Conservation (phyloP, 2,329 filamentous ascomycete genomes). For the Lasiodiplodia sp. region DNA sequence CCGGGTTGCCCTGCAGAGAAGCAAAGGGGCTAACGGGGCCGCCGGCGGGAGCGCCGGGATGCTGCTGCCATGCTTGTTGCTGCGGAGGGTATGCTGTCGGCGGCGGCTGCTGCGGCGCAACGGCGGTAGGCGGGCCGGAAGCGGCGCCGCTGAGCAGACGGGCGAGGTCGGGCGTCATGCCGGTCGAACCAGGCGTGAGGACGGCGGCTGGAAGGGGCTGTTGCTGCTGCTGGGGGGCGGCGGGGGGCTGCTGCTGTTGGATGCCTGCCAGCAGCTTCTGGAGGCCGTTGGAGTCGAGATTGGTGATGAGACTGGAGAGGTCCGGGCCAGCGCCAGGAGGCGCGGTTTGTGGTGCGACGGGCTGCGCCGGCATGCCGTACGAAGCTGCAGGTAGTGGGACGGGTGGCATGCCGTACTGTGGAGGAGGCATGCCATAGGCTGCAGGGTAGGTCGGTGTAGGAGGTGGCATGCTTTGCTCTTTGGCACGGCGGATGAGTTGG, state of each 20-base stretch:
- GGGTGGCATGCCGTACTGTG: slow-evolving; percentile 37
- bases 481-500: slow-evolving; percentile 79
- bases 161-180: slow-evolving; percentile 46
- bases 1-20: slow-evolving; percentile 36
- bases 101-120: slow-evolving; percentile 37
- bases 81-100: slow-evolving; percentile 35
- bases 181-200: slow-evolving; percentile 29
- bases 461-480: slow-evolving; percentile 52
- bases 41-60: slow-evolving; percentile 33
- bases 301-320: slow-evolving; percentile 70
- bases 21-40: slow-evolving; percentile 40
- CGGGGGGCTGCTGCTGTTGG: slow-evolving; percentile 50
- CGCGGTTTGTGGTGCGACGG: slow-evolving; percentile 33
- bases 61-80: slow-evolving; percentile 42
- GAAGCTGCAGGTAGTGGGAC: slow-evolving; percentile 38
- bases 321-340: slow-evolving; percentile 49
- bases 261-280: slow-evolving; percentile 68
- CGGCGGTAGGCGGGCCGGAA: slow-evolving; percentile 36
- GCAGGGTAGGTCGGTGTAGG: slow-evolving; percentile 40
- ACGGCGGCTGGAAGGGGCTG: slow-evolving; percentile 19
- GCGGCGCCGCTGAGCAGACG: slow-evolving; percentile 44
- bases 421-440: slow-evolving; percentile 39
- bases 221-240: slow-evolving; percentile 44
- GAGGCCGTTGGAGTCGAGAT: slow-evolving; percentile 72
- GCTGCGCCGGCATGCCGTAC: slow-evolving; percentile 45